These are phyloP conservation scores for Chalciporus piperatoides DNA, from an alignment of 1,284 basidiomycete genomes.

Conservation along the genomic window DNA sequence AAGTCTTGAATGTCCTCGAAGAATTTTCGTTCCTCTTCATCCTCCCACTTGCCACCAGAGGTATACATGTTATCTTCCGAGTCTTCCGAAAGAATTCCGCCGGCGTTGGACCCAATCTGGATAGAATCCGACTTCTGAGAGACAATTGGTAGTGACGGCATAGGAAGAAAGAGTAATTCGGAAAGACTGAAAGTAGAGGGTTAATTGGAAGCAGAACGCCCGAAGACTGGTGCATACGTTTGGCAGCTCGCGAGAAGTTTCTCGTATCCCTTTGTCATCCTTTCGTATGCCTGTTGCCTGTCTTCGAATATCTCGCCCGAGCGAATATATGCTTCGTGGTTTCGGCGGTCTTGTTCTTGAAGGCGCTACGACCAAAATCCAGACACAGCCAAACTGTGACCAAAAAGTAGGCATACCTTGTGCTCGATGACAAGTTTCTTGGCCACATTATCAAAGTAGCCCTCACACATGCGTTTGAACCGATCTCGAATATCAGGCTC, in stretches of 20 bases:
- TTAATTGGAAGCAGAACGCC: constrained; percentile 2
- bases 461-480: constrained; percentile 90
- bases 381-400: not conserved
- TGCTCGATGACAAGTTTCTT: constrained; percentile 92
- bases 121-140: constrained; percentile 79
- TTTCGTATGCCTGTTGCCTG: constrained; percentile 96
- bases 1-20: constrained; percentile 94
- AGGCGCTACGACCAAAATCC: constrained; percentile 56
- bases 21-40: constrained; percentile 94
- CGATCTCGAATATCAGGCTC: constrained; percentile 82
- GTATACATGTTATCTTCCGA: constrained; percentile 54
- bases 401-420: constrained; percentile 51
- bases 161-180: constrained; percentile 77
- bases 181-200: constrained; percentile 59
- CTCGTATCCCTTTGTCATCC: constrained; percentile 95
- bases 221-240: constrained; percentile 47
- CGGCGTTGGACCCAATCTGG: constrained; percentile 59
- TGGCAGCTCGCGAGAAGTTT: constrained; percentile 84
- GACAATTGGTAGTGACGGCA: constrained; percentile 79
- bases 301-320: constrained; percentile 99
- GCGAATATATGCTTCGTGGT: constrained; percentile 98
- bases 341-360: constrained; percentile 93
- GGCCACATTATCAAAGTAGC: constrained; percentile 88
- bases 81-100: constrained; percentile 41
- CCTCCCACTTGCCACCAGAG: constrained; percentile 91